Percentiles rank a stretch among this genome's conserved stretches.
Evolutionary conservation across 306 rosid species (phyloP).

Genomic region (Cicer yamashitae): DNA sequence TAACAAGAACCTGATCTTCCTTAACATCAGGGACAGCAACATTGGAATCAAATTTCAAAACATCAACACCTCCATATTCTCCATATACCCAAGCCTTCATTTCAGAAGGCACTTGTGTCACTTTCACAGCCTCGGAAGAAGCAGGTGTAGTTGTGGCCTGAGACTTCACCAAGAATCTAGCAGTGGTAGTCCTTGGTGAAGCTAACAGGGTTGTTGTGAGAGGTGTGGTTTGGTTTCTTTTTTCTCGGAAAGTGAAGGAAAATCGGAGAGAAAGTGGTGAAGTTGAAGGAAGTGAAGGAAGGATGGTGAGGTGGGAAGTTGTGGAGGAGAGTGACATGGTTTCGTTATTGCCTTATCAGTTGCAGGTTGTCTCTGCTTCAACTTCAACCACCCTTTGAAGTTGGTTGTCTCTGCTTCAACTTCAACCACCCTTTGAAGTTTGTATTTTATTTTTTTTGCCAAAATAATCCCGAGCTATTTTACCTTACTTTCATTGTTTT

Average conservation of each 20-base stretch:
- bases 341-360: conserved; percentile 54
- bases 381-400: conserved; percentile 20
- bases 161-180: conserved; percentile 59
- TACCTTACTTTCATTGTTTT: too few species aligned
- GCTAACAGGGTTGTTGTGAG: not conserved
- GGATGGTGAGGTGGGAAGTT: conserved; percentile 51
- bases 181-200: conserved; percentile 18
- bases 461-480: too few species aligned
- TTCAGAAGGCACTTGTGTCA: conserved; percentile 57
- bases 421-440: too few species aligned
- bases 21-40: conserved; percentile 75
- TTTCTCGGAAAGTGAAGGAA: conserved; percentile 46
- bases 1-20: conserved; percentile 82
- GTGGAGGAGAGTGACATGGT: conserved; percentile 60
- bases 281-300: conserved; percentile 38
- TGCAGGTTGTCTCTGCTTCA: conserved; percentile 29
- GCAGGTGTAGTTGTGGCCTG: conserved; percentile 63
- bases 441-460: too few species aligned
- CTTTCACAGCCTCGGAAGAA: conserved; percentile 56
- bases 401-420: too few species aligned
- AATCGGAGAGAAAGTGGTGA: conserved; percentile 43
- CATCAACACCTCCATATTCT: conserved; percentile 80
- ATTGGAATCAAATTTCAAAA: conserved; percentile 65
- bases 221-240: conserved; percentile 18
- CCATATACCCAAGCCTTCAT: conserved; percentile 97